Percentiles rank a stretch among this genome's conserved stretches.
These are phyloP conservation scores for Salix udensis DNA, from an alignment of 345 rosid genomes.

Conservation along the genomic window DNA sequence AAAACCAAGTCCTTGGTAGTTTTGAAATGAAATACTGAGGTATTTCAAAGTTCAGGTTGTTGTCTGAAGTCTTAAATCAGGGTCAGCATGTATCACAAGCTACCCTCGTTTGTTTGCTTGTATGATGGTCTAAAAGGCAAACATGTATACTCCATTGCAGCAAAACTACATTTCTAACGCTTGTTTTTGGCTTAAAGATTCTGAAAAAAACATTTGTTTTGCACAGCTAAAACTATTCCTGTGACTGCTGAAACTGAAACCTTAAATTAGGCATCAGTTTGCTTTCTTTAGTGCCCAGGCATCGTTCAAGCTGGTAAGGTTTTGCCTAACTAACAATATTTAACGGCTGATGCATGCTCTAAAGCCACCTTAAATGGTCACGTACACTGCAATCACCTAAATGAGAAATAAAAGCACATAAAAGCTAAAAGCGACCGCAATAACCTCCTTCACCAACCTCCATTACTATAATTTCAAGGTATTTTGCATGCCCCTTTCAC, in stretches of 20 bases:
- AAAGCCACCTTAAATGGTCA: neutral
- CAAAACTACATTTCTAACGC: neutral
- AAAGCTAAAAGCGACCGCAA: neutral
- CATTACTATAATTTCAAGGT: conserved; percentile 5
- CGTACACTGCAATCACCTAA: neutral
- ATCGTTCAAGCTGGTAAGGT: neutral
- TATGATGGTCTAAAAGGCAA: neutral
- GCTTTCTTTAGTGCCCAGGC: neutral
- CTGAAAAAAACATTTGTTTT: neutral
- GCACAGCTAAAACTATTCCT: neutral
- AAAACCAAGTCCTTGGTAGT: neutral
- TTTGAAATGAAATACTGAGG: neutral
- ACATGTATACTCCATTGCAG: neutral
- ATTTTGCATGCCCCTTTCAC: neutral
- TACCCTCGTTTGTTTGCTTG: neutral
- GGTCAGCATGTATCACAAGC: neutral
- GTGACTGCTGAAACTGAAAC: neutral
- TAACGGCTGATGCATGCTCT: conserved; percentile 6
- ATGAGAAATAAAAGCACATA: neutral
- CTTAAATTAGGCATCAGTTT: neutral
- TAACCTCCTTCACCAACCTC: conserved; percentile 1
- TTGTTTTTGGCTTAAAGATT: neutral
- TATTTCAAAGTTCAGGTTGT: neutral
- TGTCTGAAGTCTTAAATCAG: neutral
- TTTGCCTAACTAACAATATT: neutral